These are phyloP conservation scores for Posidonia oceanica DNA, from an alignment of 116 monocot genomes.

Conservation along the genomic window DNA sequence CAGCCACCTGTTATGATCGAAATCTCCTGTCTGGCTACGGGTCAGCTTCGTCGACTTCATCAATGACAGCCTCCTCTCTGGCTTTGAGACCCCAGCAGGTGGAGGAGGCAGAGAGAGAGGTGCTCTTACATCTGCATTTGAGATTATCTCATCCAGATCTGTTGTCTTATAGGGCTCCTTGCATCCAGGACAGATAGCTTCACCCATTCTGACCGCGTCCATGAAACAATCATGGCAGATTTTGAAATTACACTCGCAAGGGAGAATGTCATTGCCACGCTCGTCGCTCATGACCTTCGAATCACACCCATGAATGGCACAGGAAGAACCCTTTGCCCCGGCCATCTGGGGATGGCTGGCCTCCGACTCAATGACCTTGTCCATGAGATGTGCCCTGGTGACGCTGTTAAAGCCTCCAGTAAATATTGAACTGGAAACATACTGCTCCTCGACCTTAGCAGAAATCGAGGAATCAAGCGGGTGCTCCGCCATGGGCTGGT, in stretches of 20 bases:
- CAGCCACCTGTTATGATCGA: conserved; percentile 84
- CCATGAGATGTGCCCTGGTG: conserved; percentile 67
- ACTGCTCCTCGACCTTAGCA: conserved; percentile 45
- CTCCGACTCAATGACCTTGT: conserved; percentile 37
- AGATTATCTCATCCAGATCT: conserved; percentile 49
- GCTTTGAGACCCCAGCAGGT: conserved; percentile 29
- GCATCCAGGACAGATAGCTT: conserved; percentile 61
- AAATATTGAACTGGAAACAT: conserved; percentile 59
- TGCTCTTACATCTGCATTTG: conserved; percentile 1
- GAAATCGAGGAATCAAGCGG: conserved; percentile 27
- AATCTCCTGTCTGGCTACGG: conserved; percentile 67
- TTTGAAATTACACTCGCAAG: conserved; percentile 81
- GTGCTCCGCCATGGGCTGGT: conserved; percentile 31
- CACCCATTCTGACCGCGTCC: conserved; percentile 55
- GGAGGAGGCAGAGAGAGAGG: conserved; percentile 28
- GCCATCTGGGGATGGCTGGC: conserved; percentile 27
- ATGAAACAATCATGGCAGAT: conserved; percentile 79
- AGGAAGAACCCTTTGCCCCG: conserved; percentile 22
- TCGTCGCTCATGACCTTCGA: conserved; percentile 47
- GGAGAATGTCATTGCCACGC: conserved; percentile 26
- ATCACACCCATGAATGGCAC: conserved; percentile 61
- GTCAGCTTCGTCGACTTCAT: conserved; percentile 53
- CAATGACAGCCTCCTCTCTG: conserved; percentile 56
- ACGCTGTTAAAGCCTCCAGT: conserved; percentile 62
- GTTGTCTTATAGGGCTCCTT: conserved; percentile 71